Percentiles rank a stretch among this genome's conserved stretches.
phyloP scores from a whole-genome alignment of 495 filamentous ascomycete species.

The Hyaloscypha bicolor region DNA sequence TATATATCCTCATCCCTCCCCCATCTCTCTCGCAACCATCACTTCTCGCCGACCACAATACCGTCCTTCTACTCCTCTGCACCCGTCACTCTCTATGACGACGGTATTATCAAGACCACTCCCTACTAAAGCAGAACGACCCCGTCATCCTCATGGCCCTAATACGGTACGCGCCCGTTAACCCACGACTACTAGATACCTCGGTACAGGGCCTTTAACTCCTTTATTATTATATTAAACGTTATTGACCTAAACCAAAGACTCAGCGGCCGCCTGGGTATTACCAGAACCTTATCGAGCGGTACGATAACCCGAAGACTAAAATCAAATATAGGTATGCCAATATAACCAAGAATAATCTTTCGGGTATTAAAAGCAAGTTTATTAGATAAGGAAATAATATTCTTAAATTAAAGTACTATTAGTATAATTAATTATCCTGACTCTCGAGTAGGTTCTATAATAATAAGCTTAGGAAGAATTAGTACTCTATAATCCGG shows the following conservation, averaged over 20 bases:
- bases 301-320: slow-evolving; percentile 1
- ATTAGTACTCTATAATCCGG: slow-evolving; percentile 14
- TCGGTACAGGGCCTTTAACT: slow-evolving; percentile 11
- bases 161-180: slow-evolving; percentile 5
- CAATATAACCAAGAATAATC: slow-evolving; percentile 16
- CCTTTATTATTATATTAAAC: slow-evolving; percentile 15
- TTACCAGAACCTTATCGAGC: background rate
- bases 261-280: background rate
- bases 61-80: too few relatives aligned
- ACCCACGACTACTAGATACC: slow-evolving; percentile 13
- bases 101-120: slow-evolving; percentile 7
- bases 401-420: slow-evolving; percentile 7
- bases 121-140: slow-evolving; percentile 1
- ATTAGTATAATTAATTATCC: background rate
- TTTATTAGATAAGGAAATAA: slow-evolving; percentile 23
- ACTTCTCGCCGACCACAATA: too few relatives aligned
- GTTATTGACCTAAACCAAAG: slow-evolving; percentile 23
- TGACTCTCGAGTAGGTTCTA: slow-evolving; percentile 20
- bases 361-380: slow-evolving; percentile 15
- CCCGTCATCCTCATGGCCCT: slow-evolving; percentile 3
- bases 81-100: background rate
- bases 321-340: slow-evolving; percentile 16
- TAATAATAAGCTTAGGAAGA: background rate
- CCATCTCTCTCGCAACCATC: too few relatives aligned
- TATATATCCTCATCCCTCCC: too few relatives aligned